A percentile compares a stretch with the other conserved stretches of the same genome.
Evolutionary conservation across 306 rosid genomes (phyloP).

Genomic region (Gastrolobium bilobum): DNA sequence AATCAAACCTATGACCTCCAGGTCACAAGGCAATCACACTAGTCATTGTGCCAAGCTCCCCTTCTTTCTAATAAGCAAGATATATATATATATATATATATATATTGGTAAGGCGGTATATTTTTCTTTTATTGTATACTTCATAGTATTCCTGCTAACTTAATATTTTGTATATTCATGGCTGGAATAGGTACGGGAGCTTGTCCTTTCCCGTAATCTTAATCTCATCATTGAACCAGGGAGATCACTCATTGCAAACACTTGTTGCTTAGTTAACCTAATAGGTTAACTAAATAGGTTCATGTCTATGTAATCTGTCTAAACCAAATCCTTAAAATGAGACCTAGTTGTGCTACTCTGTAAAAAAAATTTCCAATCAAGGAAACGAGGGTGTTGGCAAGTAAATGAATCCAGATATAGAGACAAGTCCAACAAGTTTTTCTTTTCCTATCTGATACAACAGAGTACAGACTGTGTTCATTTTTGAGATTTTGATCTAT

Average conservation of each 20-base stretch:
- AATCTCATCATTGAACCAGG: constrained; percentile 98
- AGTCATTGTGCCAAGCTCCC: too few relatives aligned
- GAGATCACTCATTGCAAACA: constrained; percentile 94
- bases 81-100: too few relatives aligned
- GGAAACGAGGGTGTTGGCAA: constrained; percentile 37
- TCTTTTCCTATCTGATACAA: background rate
- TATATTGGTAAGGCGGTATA: background rate
- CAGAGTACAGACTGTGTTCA: constrained; percentile 1
- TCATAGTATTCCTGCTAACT: constrained; percentile 15
- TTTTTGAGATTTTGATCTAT: constrained; percentile 41
- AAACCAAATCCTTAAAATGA: constrained; percentile 31
- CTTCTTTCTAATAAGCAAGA: too few relatives aligned
- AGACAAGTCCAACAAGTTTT: constrained; percentile 1
- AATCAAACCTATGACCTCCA: too few relatives aligned
- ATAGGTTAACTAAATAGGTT: too few relatives aligned
- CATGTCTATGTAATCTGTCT: constrained; percentile 21
- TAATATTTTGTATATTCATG: background rate
- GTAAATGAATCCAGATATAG: constrained; percentile 31
- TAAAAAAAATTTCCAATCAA: background rate
- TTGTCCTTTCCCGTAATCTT: constrained; percentile 82
- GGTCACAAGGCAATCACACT: too few relatives aligned
- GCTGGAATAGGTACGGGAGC: constrained; percentile 75
- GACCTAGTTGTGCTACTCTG: constrained; percentile 37
- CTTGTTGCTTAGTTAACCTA: constrained; percentile 91
- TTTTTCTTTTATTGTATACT: constrained; percentile 14